phyloP scores from a whole-genome alignment of 805 yeast genomes.

The Isabelozyma pseudorhagii region DNA sequence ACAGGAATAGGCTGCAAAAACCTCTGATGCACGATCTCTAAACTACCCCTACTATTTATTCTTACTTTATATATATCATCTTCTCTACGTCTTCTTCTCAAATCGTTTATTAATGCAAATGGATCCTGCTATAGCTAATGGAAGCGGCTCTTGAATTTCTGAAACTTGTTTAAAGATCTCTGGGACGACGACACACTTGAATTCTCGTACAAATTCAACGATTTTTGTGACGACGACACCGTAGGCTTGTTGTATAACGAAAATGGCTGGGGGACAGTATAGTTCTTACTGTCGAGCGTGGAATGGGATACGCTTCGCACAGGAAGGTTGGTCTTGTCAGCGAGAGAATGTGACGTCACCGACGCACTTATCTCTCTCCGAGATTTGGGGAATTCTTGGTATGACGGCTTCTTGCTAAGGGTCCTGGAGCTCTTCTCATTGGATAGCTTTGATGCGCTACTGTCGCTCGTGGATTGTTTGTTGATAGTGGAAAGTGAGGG shows the following conservation, averaged over 20 bases:
- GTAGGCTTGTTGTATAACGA: slow-evolving; percentile 37
- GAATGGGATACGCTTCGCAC: not conserved
- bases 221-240: slow-evolving; percentile 37
- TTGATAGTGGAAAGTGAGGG: slow-evolving; percentile 10
- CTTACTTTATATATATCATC: no score
- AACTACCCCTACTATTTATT: no score
- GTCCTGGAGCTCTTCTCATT: no score
- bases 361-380: not conserved
- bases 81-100: no score
- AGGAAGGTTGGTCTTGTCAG: not conserved
- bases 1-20: no score
- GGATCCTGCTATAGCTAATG: slow-evolving; percentile 6
- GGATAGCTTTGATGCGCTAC: no score
- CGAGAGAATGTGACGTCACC: not conserved
- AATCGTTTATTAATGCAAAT: not conserved
- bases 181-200: slow-evolving; percentile 42
- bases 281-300: not conserved
- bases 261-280: slow-evolving; percentile 27
- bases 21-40: no score
- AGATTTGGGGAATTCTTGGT: not conserved
- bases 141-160: slow-evolving; percentile 31
- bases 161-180: slow-evolving; percentile 32
- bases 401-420: slow-evolving; percentile 9
- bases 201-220: slow-evolving; percentile 27
- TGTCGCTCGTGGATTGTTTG: slow-evolving; percentile 1